Percentiles rank a stretch among this genome's conserved stretches.
phyloP scores from a whole-genome alignment of 139 green algal genomes.

The Chlorella vulgaris region DNA sequence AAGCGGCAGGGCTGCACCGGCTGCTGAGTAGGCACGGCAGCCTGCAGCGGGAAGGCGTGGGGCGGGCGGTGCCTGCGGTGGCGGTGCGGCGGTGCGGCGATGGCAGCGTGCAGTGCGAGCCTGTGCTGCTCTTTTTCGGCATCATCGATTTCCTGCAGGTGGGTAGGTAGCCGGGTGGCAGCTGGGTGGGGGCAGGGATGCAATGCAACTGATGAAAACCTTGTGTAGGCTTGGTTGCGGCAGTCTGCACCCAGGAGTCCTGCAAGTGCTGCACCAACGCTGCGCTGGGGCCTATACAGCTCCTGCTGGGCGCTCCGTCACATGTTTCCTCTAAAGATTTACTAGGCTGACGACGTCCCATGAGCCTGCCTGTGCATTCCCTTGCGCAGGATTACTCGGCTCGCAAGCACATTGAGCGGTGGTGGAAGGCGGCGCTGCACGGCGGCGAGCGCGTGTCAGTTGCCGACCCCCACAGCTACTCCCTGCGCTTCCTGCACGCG shows the following conservation, averaged over 20 bases:
- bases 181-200: background rate
- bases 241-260: too few relatives aligned
- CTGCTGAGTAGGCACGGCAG: background rate
- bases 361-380: too few relatives aligned
- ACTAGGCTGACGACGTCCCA: background rate
- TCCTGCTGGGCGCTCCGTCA: too few relatives aligned
- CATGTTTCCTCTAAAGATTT: too few relatives aligned
- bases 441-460: conserved; percentile 60
- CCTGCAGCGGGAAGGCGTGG: background rate
- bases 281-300: too few relatives aligned
- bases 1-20: background rate
- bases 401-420: conserved; percentile 69
- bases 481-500: conserved; percentile 45
- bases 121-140: conserved; percentile 58
- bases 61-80: conserved; percentile 17
- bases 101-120: conserved; percentile 19
- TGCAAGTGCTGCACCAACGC: background rate
- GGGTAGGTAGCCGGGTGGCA: background rate
- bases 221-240: too few relatives aligned
- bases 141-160: conserved; percentile 41
- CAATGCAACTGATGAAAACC: too few relatives aligned
- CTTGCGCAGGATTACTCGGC: conserved; percentile 71
- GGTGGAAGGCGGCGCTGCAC: conserved; percentile 64
- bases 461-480: conserved; percentile 62
- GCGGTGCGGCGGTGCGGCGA: conserved; percentile 15